Evolutionary conservation across 345 rosid species (phyloP).

Genomic region (Eucalyptus virginea): DNA sequence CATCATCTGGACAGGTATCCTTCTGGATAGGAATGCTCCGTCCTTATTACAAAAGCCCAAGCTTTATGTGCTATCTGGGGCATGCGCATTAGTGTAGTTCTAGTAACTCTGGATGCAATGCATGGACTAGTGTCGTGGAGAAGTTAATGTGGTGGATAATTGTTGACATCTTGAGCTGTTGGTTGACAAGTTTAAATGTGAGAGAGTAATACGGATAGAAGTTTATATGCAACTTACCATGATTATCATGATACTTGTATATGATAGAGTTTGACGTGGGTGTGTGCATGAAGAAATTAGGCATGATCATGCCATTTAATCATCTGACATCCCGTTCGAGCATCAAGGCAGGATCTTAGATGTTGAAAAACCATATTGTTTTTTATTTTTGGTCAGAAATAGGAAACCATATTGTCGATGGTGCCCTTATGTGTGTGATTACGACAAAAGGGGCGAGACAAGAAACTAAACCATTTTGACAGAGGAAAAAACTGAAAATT

Average conservation of each 20-base stretch:
- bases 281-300: background rate
- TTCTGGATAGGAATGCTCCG: background rate
- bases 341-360: background rate
- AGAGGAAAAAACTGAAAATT: background rate
- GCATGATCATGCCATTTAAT: background rate
- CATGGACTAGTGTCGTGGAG: background rate
- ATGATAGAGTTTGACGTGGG: background rate
- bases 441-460: background rate
- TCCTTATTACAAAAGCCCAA: background rate
- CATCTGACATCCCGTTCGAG: background rate
- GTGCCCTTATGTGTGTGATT: background rate
- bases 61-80: background rate
- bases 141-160: background rate
- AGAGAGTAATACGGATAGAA: background rate
- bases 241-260: background rate
- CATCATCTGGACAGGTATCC: conserved; percentile 29
- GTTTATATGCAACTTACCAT: background rate
- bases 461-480: background rate
- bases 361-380: background rate
- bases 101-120: background rate
- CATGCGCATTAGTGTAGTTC: background rate
- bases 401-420: background rate
- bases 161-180: background rate
- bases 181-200: background rate
- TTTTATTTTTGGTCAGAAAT: too few relatives aligned